Evolutionary conservation across 345 rosid species (phyloP).

Genomic region (Ceriops decandra): DNA sequence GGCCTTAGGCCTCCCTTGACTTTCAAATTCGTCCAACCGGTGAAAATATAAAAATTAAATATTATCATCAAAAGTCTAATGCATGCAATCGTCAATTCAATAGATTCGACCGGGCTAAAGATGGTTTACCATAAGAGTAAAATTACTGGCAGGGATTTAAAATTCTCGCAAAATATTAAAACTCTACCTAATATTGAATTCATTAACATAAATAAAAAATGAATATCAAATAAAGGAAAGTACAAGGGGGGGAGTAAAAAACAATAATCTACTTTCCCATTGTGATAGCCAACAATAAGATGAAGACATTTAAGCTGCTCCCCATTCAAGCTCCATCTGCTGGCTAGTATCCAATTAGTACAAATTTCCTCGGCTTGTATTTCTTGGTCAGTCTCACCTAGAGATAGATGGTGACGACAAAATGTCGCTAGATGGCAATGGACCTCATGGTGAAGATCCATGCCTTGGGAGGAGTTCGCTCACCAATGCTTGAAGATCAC

Average conservation of each 20-base stretch:
- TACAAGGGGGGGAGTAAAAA: neutral
- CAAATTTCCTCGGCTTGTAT: constrained; percentile 15
- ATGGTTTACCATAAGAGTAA: too few species aligned
- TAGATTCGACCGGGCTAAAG: too few species aligned
- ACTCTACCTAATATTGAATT: too few species aligned
- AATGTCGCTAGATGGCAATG: constrained; percentile 36
- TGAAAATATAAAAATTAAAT: too few species aligned
- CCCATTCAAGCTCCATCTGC: constrained; percentile 13
- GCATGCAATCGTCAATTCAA: too few species aligned
- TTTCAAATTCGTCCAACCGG: too few species aligned
- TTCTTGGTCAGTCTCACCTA: constrained; percentile 36
- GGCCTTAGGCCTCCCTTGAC: too few species aligned
- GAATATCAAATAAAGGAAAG: constrained; percentile 3
- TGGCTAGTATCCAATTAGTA: constrained; percentile 6
- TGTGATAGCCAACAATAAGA: neutral
- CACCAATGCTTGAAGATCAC: constrained; percentile 77
- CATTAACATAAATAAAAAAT: neutral
- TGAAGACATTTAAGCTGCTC: constrained; percentile 21
- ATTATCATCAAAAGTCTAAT: too few species aligned
- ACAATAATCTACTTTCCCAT: constrained; percentile 1
- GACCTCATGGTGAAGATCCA: constrained; percentile 52
- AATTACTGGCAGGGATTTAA: too few species aligned
- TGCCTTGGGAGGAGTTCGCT: constrained; percentile 69
- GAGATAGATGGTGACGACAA: constrained; percentile 53
- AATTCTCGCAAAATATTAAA: too few species aligned